A percentile compares a stretch with the other conserved stretches of the same genome.
These are phyloP conservation scores for Aspergillus campestris DNA, from an alignment of 495 filamentous ascomycete genomes.

Conservation along the genomic window DNA sequence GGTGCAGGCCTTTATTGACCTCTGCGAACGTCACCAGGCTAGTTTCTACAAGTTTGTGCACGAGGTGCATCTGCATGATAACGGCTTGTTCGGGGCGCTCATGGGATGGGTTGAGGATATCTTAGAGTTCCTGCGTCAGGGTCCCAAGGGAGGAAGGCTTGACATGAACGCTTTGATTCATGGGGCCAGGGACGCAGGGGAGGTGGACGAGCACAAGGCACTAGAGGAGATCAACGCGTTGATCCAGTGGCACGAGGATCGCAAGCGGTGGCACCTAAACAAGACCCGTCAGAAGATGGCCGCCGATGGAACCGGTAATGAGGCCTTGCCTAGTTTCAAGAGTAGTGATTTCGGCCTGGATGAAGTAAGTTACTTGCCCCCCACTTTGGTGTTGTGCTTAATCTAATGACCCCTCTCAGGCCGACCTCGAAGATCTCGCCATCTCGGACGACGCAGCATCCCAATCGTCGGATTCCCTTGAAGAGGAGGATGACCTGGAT, in stretches of 20 bases:
- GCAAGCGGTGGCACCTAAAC: constrained; percentile 95
- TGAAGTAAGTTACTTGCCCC: constrained; percentile 55
- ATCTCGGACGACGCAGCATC: constrained; percentile 61
- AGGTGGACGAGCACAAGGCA: constrained; percentile 60
- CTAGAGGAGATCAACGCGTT: constrained; percentile 76
- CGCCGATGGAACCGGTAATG: constrained; percentile 52
- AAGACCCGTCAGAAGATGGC: constrained; percentile 99
- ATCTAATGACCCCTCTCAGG: too few species aligned
- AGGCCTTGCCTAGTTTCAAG: constrained; percentile 48
- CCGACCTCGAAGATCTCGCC: constrained; percentile 72
- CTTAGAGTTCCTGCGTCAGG: constrained; percentile 81
- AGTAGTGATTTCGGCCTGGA: constrained; percentile 83
- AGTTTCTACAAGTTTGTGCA: constrained; percentile 99
- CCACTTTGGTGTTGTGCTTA: too few species aligned
- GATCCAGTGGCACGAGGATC: constrained; percentile 86
- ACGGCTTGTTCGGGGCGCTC: constrained; percentile 87
- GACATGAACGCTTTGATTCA: constrained; percentile 92
- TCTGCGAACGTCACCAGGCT: constrained; percentile 88
- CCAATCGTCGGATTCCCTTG: constrained; percentile 54
- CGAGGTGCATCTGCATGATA: constrained; percentile 96
- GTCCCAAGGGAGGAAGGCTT: constrained; percentile 66
- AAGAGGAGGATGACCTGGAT: constrained; percentile 71
- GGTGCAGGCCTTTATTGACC: constrained; percentile 96
- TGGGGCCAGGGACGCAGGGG: constrained; percentile 57
- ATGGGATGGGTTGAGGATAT: constrained; percentile 99